Evolutionary conservation across 176 grass and related monocot genomes (phyloP).

Genomic region (Oryza brachyantha): DNA sequence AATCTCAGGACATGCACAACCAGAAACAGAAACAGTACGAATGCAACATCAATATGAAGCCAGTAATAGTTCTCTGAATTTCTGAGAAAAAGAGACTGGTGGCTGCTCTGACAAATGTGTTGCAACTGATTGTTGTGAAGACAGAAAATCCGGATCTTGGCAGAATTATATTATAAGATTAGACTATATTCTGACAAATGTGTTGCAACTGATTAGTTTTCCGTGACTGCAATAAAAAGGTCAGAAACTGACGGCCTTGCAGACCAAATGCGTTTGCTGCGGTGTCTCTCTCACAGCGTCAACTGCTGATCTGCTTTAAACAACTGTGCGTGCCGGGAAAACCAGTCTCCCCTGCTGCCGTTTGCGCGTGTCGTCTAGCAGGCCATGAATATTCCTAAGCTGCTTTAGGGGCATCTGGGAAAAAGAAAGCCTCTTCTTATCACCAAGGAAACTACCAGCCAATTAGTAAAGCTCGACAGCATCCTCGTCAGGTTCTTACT

Average conservation of each 20-base stretch:
- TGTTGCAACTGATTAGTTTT: neutral
- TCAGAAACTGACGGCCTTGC: neutral
- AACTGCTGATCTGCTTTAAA: conserved; percentile 28
- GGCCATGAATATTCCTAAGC: conserved; percentile 39
- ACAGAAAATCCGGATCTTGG: neutral
- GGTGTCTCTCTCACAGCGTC: conserved; percentile 32
- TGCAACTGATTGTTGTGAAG: neutral
- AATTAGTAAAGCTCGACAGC: conserved; percentile 5
- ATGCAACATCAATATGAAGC: neutral
- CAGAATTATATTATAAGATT: neutral
- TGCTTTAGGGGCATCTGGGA: conserved; percentile 42
- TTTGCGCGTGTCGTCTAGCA: conserved; percentile 45
- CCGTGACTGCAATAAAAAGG: conserved; percentile 3
- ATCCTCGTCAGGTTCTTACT: conserved; percentile 32
- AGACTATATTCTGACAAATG: conserved; percentile 25
- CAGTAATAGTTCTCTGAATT: neutral
- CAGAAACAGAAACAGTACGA: neutral
- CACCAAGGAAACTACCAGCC: conserved; percentile 10
- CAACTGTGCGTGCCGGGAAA: conserved; percentile 1
- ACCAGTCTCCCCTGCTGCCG: neutral
- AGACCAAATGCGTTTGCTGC: conserved; percentile 18
- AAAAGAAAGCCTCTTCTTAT: conserved; percentile 6
- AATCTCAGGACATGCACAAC: neutral
- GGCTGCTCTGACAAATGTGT: neutral
- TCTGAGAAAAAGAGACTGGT: neutral